Conservation (phyloP, 169 alveolate species). For the Neospora caninum region DNA sequence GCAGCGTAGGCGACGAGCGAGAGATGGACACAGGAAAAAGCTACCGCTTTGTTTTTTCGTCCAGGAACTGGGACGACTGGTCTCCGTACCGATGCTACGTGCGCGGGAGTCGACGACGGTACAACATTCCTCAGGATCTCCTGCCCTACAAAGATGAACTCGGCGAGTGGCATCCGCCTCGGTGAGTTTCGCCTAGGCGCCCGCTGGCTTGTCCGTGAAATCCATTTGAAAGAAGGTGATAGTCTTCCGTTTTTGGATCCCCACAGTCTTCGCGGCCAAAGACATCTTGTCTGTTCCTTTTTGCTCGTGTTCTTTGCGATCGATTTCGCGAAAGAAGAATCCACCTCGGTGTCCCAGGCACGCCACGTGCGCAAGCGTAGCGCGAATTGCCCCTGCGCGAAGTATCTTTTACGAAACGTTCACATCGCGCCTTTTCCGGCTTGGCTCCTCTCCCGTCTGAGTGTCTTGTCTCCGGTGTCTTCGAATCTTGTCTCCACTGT, state of each 20-base stretch:
- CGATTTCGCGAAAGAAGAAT: too few species aligned
- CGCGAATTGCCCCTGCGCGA: too few species aligned
- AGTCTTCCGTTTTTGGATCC: background rate
- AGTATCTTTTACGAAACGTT: too few species aligned
- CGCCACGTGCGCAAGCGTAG: too few species aligned
- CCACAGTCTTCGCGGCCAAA: background rate
- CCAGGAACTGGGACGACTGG: conserved; percentile 86
- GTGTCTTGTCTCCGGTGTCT: too few species aligned
- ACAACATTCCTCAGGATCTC: conserved; percentile 79
- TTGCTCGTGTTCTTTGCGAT: too few species aligned
- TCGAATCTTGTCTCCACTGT: background rate
- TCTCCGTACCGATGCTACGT: conserved; percentile 78
- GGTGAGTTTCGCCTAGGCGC: conserved; percentile 49
- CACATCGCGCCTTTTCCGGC: too few species aligned
- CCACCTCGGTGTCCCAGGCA: too few species aligned
- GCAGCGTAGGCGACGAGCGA: too few species aligned
- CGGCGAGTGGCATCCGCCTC: conserved; percentile 89
- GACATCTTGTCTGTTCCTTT: too few species aligned
- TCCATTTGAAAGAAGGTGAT: background rate
- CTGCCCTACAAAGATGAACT: conserved; percentile 87
- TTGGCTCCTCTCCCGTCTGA: too few species aligned
- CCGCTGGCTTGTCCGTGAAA: conserved; percentile 47
- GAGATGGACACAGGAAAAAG: too few species aligned
- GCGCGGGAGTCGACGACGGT: conserved; percentile 86
- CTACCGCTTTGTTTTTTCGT: background rate